A percentile compares a stretch with the other conserved stretches of the same genome.
Evolutionary conservation across 805 yeast species (phyloP).

Genomic region (Saccharomyces mikatae): DNA sequence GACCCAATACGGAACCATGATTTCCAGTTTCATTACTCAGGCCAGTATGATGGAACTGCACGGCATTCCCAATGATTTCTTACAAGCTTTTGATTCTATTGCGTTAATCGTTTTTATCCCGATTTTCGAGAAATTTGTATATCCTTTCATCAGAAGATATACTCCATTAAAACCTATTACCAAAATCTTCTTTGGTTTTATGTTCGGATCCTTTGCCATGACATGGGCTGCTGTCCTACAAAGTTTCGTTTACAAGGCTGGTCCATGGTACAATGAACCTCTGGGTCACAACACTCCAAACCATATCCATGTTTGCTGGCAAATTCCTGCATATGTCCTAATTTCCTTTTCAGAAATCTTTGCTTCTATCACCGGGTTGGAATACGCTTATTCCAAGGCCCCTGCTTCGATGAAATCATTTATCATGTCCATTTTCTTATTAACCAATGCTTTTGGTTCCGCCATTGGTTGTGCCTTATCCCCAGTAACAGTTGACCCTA

Average conservation of each 20-base stretch:
- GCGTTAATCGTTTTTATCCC: conserved; percentile 75
- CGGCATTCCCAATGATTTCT: conserved; percentile 73
- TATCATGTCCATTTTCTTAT: conserved; percentile 47
- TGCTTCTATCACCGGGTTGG: conserved; percentile 74
- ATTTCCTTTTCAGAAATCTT: conserved; percentile 71
- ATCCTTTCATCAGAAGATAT: conserved; percentile 43
- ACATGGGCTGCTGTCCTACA: conserved; percentile 71
- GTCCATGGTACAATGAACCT: conserved; percentile 67
- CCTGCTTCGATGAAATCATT: conserved; percentile 46
- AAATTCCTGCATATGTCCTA: conserved; percentile 56
- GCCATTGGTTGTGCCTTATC: conserved; percentile 69
- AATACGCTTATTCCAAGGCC: conserved; percentile 78
- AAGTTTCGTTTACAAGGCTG: conserved; percentile 56
- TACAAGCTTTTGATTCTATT: conserved; percentile 68
- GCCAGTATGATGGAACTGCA: conserved; percentile 69
- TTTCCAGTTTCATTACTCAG: conserved; percentile 63
- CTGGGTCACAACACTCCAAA: conserved; percentile 31
- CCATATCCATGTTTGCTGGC: conserved; percentile 58
- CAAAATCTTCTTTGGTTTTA: conserved; percentile 63
- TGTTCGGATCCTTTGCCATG: conserved; percentile 59
- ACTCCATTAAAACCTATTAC: conserved; percentile 61
- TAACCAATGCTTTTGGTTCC: conserved; percentile 70
- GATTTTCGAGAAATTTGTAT: conserved; percentile 51
- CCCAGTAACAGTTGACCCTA: conserved; percentile 59
- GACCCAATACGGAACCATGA: conserved; percentile 68